These are phyloP conservation scores for Epichloe scottii DNA, from an alignment of 2,329 filamentous ascomycete genomes.

Conservation along the genomic window DNA sequence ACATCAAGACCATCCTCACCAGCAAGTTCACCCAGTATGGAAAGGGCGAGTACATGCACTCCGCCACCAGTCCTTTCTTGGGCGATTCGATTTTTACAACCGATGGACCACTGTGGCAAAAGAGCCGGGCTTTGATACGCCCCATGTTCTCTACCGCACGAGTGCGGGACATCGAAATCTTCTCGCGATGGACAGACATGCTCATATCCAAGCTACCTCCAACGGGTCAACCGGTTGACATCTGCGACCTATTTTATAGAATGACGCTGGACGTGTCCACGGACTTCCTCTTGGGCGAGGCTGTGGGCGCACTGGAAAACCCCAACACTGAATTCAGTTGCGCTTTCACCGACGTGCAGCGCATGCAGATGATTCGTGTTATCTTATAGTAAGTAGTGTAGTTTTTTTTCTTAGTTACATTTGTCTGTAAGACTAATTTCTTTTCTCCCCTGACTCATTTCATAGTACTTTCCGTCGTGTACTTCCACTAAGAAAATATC, in stretches of 20 bases:
- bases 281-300: not conserved
- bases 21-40: constrained; percentile 76
- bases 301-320: constrained; percentile 21
- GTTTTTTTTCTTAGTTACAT: no score
- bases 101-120: constrained; percentile 67
- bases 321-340: constrained; percentile 59
- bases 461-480: no score
- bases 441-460: no score
- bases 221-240: not conserved
- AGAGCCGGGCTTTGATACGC: constrained; percentile 63
- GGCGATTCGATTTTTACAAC: constrained; percentile 68
- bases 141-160: constrained; percentile 81
- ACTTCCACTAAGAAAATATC: constrained; percentile 35
- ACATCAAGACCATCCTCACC: constrained; percentile 78
- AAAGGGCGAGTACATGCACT: constrained; percentile 63
- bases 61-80: constrained; percentile 62
- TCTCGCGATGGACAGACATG: constrained; percentile 36
- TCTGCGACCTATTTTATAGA: constrained; percentile 1
- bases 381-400: constrained; percentile 3
- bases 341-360: constrained; percentile 69
- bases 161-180: constrained; percentile 66
- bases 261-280: not conserved
- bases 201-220: constrained; percentile 2
- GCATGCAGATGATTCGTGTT: constrained; percentile 38
- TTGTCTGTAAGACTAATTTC: no score